Percentiles rank a stretch among this genome's conserved stretches.
Conservation (phyloP, 345 rosid genomes). For the Aquilaria sinensis region DNA sequence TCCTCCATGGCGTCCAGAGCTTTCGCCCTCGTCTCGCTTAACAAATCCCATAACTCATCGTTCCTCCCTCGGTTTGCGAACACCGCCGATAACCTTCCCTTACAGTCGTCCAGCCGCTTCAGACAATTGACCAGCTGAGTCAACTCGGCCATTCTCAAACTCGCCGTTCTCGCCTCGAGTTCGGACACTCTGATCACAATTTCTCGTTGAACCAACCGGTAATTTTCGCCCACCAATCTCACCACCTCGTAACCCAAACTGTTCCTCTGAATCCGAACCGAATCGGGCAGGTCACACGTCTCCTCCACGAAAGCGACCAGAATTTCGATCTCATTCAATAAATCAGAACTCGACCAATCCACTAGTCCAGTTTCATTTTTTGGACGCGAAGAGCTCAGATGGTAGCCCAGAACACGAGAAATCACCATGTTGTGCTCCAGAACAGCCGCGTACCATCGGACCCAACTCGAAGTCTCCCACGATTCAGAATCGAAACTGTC, state of each 20-base stretch:
- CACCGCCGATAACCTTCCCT: conserved; percentile 25
- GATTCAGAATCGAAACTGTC: conserved; percentile 28
- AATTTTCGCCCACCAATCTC: conserved; percentile 41
- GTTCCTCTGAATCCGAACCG: conserved; percentile 37
- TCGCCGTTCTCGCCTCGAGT: conserved; percentile 21
- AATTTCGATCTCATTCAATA: conserved; percentile 28
- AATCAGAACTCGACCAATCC: conserved; percentile 19
- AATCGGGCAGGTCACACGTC: conserved; percentile 28
- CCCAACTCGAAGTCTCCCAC: conserved; percentile 42
- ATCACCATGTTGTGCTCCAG: conserved; percentile 37
- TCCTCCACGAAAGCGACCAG: conserved; percentile 28
- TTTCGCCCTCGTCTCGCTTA: conserved; percentile 17
- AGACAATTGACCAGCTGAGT: conserved; percentile 20
- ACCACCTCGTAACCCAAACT: conserved; percentile 43
- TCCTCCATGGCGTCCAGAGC: conserved; percentile 10
- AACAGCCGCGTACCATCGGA: conserved; percentile 51
- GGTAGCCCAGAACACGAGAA: conserved; percentile 34
- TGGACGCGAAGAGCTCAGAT: conserved; percentile 5
- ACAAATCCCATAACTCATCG: conserved; percentile 44
- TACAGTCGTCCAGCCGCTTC: conserved; percentile 33
- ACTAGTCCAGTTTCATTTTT: background rate
- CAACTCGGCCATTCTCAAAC: conserved; percentile 31
- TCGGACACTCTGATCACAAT: conserved; percentile 32
- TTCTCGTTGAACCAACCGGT: conserved; percentile 35
- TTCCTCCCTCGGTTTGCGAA: conserved; percentile 38